Conservation (phyloP, 1,284 basidiomycete genomes). For the Mrakiaceae sp. region DNA sequence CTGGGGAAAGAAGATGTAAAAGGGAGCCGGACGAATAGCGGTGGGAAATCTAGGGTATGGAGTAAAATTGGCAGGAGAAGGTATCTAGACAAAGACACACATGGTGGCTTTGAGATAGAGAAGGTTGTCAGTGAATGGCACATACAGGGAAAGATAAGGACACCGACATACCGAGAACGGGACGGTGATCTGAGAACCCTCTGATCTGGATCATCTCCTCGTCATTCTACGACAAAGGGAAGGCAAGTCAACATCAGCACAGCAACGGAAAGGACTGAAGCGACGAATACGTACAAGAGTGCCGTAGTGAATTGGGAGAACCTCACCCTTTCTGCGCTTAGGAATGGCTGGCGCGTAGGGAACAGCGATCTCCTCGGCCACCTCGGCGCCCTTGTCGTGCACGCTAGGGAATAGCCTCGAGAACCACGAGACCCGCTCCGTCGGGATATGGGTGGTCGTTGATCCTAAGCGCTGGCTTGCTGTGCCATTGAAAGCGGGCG, state of each 20-base stretch:
- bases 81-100: no score
- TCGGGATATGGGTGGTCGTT: neutral
- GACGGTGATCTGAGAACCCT: conserved; percentile 14
- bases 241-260: neutral
- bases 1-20: no score
- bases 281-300: conserved; percentile 5
- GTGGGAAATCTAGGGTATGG: no score
- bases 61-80: no score
- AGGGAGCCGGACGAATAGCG: no score
- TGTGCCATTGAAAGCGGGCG: neutral
- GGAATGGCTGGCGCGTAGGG: neutral
- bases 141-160: no score
- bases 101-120: no score
- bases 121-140: no score
- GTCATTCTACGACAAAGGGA: neutral
- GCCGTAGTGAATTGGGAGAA: conserved; percentile 12
- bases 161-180: conserved; percentile 4
- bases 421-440: conserved; percentile 9
- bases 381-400: neutral
- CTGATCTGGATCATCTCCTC: conserved; percentile 7
- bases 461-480: neutral
- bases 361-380: neutral
- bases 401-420: conserved; percentile 3
- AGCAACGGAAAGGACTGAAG: neutral
- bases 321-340: conserved; percentile 5